phyloP scores from a whole-genome alignment of 345 rosid species.

The Adansonia digitata region DNA sequence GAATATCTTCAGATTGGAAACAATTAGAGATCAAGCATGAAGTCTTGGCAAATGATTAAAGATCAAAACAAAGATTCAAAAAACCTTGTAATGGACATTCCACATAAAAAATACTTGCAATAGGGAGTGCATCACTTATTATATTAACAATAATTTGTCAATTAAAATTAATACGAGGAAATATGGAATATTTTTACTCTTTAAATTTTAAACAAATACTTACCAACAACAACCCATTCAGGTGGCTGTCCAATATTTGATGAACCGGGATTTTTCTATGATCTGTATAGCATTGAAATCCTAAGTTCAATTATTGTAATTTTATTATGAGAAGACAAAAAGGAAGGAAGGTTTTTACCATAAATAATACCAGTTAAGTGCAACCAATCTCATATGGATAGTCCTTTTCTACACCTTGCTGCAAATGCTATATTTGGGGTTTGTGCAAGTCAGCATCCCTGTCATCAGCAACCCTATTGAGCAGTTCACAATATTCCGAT shows the following conservation, averaged over 20 bases:
- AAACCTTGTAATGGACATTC: conserved; percentile 40
- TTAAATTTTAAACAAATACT: neutral
- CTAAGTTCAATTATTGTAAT: neutral
- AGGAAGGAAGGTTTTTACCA: conserved; percentile 23
- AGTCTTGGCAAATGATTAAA: neutral
- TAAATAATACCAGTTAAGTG: conserved; percentile 62
- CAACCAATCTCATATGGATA: conserved; percentile 68
- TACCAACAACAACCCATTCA: conserved; percentile 49
- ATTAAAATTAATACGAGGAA: neutral
- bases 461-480: conserved; percentile 54
- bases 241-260: conserved; percentile 34
- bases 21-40: no score
- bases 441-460: conserved; percentile 72
- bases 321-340: neutral
- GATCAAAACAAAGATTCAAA: neutral
- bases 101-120: conserved; percentile 49
- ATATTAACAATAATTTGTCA: neutral
- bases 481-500: conserved; percentile 64
- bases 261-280: conserved; percentile 42
- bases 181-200: no score
- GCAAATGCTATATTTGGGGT: conserved; percentile 61
- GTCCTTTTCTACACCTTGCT: conserved; percentile 61
- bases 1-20: no score
- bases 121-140: conserved; percentile 42
- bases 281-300: conserved; percentile 16